Conservation (phyloP, 257 asterid genomes). For the Ophiorrhiza pumila region DNA sequence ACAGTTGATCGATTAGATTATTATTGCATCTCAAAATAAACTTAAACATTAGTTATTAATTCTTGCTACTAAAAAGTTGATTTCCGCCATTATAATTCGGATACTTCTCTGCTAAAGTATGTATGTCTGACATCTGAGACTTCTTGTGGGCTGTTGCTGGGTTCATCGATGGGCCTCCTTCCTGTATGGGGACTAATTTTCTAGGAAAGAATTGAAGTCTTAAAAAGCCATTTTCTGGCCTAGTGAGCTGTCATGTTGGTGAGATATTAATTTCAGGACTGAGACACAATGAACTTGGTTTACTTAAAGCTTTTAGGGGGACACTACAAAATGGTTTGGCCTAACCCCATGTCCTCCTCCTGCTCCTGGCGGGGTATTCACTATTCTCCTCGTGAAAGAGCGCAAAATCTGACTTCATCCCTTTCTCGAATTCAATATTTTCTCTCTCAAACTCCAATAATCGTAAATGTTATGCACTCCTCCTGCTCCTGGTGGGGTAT, state of each 20-base stretch:
- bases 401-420: neutral
- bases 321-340: neutral
- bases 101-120: neutral
- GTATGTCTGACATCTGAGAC: no score
- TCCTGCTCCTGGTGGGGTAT: neutral
- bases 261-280: no score
- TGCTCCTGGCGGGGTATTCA: neutral
- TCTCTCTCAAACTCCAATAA: neutral
- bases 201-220: neutral
- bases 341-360: neutral
- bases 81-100: no score
- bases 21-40: neutral
- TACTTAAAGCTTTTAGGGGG: no score
- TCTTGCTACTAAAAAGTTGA: no score
- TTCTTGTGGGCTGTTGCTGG: no score
- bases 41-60: neutral
- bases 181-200: conserved; percentile 1
- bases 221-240: neutral
- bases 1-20: neutral
- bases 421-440: neutral
- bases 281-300: no score
- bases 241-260: conserved; percentile 2
- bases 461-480: neutral
- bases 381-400: neutral
- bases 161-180: no score